Conservation (phyloP, 345 rosid genomes). For the Brassica incana region DNA sequence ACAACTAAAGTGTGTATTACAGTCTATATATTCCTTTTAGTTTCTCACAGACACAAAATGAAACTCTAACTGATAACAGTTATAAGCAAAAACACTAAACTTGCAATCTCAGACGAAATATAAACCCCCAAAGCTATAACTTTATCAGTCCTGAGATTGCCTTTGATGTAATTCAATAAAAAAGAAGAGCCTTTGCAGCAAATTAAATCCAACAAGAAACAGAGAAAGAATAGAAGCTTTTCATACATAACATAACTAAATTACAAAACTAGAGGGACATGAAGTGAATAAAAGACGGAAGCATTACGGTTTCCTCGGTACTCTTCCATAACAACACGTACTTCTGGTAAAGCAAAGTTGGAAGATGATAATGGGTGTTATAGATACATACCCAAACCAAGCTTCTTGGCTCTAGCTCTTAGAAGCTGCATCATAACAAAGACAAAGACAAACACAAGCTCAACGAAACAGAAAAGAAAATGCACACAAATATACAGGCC, state of each 20-base stretch:
- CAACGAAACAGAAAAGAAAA: not conserved
- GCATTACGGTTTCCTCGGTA: too few species aligned
- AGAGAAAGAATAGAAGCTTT: too few species aligned
- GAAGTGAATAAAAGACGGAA: too few species aligned
- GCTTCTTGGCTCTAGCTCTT: conserved; percentile 86
- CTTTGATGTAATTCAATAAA: conserved; percentile 13
- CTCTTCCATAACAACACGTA: too few species aligned
- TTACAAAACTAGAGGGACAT: too few species aligned
- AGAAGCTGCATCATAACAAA: conserved; percentile 57
- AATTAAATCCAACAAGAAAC: not conserved
- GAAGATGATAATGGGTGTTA: not conserved
- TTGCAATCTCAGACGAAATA: not conserved
- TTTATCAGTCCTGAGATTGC: not conserved
- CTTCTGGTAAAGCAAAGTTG: not conserved
- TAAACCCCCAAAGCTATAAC: not conserved
- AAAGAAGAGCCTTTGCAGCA: conserved; percentile 21
- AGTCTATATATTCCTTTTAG: not conserved
- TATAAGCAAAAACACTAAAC: not conserved
- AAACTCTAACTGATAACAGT: not conserved
- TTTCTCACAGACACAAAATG: conserved; percentile 4
- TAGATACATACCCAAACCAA: conserved; percentile 72
- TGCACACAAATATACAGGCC: not conserved
- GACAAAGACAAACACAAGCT: conserved; percentile 15
- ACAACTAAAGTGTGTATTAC: too few species aligned
- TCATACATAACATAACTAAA: too few species aligned